Conservation (phyloP, 768 basidiomycete species). For the Boletus vinaceobasis region DNA sequence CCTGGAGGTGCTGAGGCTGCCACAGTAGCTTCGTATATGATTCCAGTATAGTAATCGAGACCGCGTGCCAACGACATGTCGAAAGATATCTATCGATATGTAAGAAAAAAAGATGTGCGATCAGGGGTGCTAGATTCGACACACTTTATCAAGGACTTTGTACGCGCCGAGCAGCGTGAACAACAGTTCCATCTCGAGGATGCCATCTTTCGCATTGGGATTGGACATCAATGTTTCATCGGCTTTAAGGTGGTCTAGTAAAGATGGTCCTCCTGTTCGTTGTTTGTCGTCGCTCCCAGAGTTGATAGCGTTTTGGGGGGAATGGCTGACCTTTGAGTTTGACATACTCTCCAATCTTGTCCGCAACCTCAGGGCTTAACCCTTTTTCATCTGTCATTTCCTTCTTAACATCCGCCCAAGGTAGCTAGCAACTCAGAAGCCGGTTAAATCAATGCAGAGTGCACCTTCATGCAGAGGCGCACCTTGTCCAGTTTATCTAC, state of each 20-base stretch:
- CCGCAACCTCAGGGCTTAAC: conserved; percentile 72
- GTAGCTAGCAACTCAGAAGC: conserved; percentile 42
- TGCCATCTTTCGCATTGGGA: conserved; percentile 71
- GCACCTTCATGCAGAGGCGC: conserved; percentile 5
- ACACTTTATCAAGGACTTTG: conserved; percentile 71
- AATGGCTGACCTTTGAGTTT: conserved; percentile 77
- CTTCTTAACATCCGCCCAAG: conserved; percentile 89
- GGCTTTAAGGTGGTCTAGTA: conserved; percentile 66
- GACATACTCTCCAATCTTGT: conserved; percentile 96
- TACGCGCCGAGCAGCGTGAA: conserved; percentile 83
- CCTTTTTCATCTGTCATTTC: conserved; percentile 99
- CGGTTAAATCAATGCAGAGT: background rate
- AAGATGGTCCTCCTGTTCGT: conserved; percentile 64
- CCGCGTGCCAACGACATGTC: conserved; percentile 97
- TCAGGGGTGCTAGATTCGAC: conserved; percentile 4
- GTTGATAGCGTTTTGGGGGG: background rate
- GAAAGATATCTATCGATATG: conserved; percentile 70
- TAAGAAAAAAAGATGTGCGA: background rate
- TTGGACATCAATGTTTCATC: conserved; percentile 69
- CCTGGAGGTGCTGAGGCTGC: conserved; percentile 92
- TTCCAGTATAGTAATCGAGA: conserved; percentile 97
- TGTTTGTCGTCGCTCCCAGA: background rate
- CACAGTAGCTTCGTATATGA: conserved; percentile 95
- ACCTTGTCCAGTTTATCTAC: conserved; percentile 99
- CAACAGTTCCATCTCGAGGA: conserved; percentile 81